Evolutionary conservation across 768 basidiomycete species (phyloP).

Genomic region (Termitomyces bulborhizus): DNA sequence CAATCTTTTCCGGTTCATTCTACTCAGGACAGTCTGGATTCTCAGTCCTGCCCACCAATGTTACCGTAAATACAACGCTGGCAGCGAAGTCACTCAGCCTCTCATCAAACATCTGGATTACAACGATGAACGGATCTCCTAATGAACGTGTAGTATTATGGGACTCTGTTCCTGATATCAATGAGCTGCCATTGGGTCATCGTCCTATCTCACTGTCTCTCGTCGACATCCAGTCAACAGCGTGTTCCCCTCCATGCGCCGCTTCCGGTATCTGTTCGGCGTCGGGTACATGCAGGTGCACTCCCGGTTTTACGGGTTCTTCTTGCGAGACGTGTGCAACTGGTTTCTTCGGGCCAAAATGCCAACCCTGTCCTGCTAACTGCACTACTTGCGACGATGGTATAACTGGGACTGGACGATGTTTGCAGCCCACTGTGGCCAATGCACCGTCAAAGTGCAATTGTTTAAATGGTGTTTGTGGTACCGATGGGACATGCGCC

Average conservation of each 20-base stretch:
- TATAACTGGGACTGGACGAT: constrained; percentile 65
- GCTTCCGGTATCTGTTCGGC: constrained; percentile 53
- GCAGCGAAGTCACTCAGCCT: constrained; percentile 46
- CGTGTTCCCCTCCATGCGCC: constrained; percentile 68
- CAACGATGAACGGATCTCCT: constrained; percentile 40
- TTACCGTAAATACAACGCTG: constrained; percentile 32
- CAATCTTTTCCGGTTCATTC: constrained; percentile 41
- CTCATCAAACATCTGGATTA: constrained; percentile 50
- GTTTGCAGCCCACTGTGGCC: constrained; percentile 41
- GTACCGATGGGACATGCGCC: constrained; percentile 55
- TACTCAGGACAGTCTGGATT: constrained; percentile 52
- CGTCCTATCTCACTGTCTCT: constrained; percentile 45
- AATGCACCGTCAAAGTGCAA: constrained; percentile 61
- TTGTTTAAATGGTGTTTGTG: constrained; percentile 75
- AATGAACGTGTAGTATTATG: constrained; percentile 56
- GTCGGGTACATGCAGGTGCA: constrained; percentile 63
- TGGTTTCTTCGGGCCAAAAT: constrained; percentile 66
- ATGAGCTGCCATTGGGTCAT: constrained; percentile 52
- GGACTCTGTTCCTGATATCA: constrained; percentile 74
- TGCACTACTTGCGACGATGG: constrained; percentile 75
- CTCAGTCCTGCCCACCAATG: constrained; percentile 35
- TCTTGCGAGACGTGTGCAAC: constrained; percentile 70
- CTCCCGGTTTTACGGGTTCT: constrained; percentile 62
- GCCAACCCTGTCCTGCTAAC: constrained; percentile 57
- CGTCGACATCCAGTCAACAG: constrained; percentile 48